phyloP scores from a whole-genome alignment of 208 protist species.

The Trypanosomatidae sp. region DNA sequence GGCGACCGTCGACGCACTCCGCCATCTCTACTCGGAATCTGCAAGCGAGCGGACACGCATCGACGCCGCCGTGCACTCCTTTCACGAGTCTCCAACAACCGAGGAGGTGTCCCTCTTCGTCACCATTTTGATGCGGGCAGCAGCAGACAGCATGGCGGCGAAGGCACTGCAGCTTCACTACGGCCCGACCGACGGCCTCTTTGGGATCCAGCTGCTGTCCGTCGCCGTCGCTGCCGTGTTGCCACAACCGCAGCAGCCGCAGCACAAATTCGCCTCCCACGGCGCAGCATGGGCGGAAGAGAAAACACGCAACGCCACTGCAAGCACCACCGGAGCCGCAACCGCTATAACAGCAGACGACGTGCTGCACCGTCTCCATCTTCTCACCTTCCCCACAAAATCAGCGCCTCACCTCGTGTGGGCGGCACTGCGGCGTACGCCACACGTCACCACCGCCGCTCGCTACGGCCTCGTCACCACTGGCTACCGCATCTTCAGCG shows the following conservation, averaged over 20 bases:
- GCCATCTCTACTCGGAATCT: background rate
- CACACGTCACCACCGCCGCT: slow-evolving; percentile 8
- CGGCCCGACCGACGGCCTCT: slow-evolving; percentile 50
- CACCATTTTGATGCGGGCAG: slow-evolving; percentile 30
- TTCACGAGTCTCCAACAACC: background rate
- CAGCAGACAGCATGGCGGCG: slow-evolving; percentile 39
- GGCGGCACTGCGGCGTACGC: slow-evolving; percentile 11
- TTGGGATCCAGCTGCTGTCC: slow-evolving; percentile 54
- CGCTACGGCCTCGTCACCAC: slow-evolving; percentile 42
- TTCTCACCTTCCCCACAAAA: slow-evolving; percentile 9
- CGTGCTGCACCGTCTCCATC: slow-evolving; percentile 9
- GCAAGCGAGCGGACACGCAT: slow-evolving; percentile 7
- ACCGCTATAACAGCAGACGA: background rate
- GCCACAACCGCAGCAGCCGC: no score
- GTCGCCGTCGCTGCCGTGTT: slow-evolving; percentile 19
- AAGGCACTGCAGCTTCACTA: slow-evolving; percentile 65
- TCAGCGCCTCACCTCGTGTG: slow-evolving; percentile 10
- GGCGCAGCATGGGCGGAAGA: background rate
- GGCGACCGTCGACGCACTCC: slow-evolving; percentile 3
- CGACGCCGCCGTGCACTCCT: background rate
- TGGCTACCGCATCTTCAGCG: slow-evolving; percentile 25
- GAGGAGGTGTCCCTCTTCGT: slow-evolving; percentile 19
- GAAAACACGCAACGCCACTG: background rate
- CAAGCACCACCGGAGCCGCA: no score
- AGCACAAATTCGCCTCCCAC: no score